Evolutionary conservation across 2,329 filamentous ascomycete species (phyloP).

Genomic region (Aspergillus latus): DNA sequence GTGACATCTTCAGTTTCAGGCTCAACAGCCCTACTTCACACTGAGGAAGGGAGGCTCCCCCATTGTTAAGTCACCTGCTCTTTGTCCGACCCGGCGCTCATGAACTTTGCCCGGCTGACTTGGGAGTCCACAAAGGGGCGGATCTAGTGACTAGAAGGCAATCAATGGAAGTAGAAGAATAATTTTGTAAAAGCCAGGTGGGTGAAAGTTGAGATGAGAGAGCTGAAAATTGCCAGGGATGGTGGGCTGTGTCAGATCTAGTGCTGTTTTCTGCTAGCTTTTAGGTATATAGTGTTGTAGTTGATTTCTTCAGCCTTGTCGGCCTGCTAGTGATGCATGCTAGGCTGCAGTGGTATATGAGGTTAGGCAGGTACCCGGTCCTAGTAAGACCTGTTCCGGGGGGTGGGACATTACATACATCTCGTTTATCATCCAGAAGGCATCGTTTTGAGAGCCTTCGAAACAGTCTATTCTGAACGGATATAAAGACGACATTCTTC

Average conservation of each 20-base stretch:
- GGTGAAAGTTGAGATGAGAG: background rate
- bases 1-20: background rate
- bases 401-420: background rate
- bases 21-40: background rate
- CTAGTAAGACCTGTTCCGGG: background rate
- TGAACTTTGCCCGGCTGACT: constrained; percentile 24
- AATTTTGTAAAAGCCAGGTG: background rate
- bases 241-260: constrained; percentile 11
- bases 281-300: background rate
- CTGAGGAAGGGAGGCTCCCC: background rate
- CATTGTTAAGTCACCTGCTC: constrained; percentile 13
- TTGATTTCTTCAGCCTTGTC: constrained; percentile 2
- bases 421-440: background rate
- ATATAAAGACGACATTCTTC: constrained; percentile 1
- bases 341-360: constrained; percentile 15
- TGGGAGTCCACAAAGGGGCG: background rate
- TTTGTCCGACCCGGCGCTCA: constrained; percentile 7
- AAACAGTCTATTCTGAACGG: background rate
- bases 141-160: background rate
- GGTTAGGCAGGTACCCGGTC: constrained; percentile 14
- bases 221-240: background rate
- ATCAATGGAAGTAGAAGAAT: background rate
- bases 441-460: background rate
- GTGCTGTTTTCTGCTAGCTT: constrained; percentile 1
- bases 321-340: background rate